phyloP scores from a whole-genome alignment of 129 eudicot species.

The Glebionis coronaria region DNA sequence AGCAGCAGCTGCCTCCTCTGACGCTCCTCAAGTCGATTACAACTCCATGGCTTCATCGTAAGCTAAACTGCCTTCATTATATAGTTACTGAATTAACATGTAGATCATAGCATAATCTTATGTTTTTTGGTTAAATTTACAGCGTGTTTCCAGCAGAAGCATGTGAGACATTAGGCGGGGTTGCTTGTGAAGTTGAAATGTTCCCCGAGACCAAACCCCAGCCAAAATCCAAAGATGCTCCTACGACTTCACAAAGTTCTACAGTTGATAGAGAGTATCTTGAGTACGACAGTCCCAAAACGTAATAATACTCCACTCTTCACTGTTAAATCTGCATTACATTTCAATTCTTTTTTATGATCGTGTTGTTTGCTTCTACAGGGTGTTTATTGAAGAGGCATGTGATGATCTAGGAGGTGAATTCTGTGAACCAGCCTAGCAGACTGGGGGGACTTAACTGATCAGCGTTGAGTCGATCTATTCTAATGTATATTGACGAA shows the following conservation, averaged over 20 bases:
- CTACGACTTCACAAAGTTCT: background rate
- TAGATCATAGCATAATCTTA: background rate
- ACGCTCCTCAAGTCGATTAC: slow-evolving; percentile 39
- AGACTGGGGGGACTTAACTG: slow-evolving; percentile 32
- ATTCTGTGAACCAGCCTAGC: slow-evolving; percentile 56
- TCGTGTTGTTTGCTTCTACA: slow-evolving; percentile 14
- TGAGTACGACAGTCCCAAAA: slow-evolving; percentile 47
- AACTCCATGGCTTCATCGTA: slow-evolving; percentile 50
- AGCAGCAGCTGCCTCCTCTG: slow-evolving; percentile 18
- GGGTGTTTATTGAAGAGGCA: slow-evolving; percentile 69
- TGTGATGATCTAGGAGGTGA: slow-evolving; percentile 86
- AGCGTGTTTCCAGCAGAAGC: slow-evolving; percentile 85
- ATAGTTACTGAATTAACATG: background rate
- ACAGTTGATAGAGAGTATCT: slow-evolving; percentile 59
- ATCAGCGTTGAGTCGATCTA: background rate
- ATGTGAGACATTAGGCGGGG: slow-evolving; percentile 67
- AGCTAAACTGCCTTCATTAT: background rate
- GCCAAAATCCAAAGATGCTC: slow-evolving; percentile 8
- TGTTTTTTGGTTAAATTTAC: slow-evolving; percentile 7
- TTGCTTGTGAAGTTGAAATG: slow-evolving; percentile 37
- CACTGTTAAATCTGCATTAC: background rate
- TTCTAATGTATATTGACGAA: no score
- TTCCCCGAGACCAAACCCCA: slow-evolving; percentile 33
- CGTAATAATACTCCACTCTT: slow-evolving; percentile 30
- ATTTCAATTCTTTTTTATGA: background rate